These are phyloP conservation scores for Rhododendron ovatum DNA, from an alignment of 148 eudicot species.

Conservation along the genomic window DNA sequence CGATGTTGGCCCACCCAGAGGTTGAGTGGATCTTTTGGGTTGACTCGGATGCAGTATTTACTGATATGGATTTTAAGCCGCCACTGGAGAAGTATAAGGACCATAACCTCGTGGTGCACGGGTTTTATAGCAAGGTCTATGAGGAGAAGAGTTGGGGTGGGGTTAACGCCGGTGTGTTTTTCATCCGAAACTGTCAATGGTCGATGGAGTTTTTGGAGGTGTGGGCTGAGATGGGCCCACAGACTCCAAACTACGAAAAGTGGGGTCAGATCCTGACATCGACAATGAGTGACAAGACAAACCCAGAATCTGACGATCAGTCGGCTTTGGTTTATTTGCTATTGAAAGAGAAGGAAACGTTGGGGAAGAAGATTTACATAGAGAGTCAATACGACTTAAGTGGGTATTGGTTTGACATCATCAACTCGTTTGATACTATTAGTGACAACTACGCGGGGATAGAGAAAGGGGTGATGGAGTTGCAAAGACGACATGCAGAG, in stretches of 20 bases:
- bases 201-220: background rate
- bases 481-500: constrained; percentile 39
- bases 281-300: constrained; percentile 37
- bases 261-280: constrained; percentile 50
- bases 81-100: background rate
- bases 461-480: constrained; percentile 20
- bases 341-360: background rate
- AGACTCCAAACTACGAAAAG: constrained; percentile 29
- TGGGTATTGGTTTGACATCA: constrained; percentile 55
- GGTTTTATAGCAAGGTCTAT: background rate
- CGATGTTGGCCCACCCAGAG: background rate
- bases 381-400: background rate
- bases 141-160: background rate
- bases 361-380: background rate
- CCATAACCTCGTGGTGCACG: background rate
- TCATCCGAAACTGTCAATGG: background rate
- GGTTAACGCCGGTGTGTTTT: background rate
- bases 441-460: constrained; percentile 18
- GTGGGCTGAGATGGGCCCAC: background rate
- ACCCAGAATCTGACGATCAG: background rate
- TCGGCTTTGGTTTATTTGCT: background rate
- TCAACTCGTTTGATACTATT: constrained; percentile 26
- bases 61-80: background rate
- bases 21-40: background rate
- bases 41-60: background rate